A percentile compares a stretch with the other conserved stretches of the same genome.
phyloP scores from a whole-genome alignment of 2,329 filamentous ascomycete genomes.

The Xylariaceae sp. region DNA sequence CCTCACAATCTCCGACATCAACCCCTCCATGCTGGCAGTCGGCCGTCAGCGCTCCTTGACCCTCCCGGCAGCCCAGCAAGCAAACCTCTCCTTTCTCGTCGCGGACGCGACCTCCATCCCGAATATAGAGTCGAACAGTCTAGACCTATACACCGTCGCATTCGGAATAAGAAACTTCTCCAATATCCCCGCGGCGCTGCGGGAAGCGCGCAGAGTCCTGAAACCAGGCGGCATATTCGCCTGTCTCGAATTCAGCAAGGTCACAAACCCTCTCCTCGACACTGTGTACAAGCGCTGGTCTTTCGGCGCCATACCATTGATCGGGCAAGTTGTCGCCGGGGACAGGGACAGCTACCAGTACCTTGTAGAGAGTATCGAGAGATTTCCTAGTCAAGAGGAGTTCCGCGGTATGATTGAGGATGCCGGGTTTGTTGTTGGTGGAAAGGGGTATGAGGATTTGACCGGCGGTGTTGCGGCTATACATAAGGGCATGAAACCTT shows the following conservation, averaged over 20 bases:
- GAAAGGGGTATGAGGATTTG: conserved; percentile 81
- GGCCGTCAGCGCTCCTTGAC: conserved; percentile 71
- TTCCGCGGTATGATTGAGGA: conserved; percentile 79
- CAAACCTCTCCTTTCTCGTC: conserved; percentile 70
- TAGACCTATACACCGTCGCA: conserved; percentile 95
- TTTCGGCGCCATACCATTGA: conserved; percentile 88
- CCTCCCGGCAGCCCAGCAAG: conserved; percentile 52
- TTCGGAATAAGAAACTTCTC: conserved; percentile 98
- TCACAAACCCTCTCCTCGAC: conserved; percentile 66
- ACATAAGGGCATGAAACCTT: conserved; percentile 90
- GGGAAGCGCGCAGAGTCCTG: conserved; percentile 81
- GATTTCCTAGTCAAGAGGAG: conserved; percentile 80
- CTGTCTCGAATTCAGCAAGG: conserved; percentile 90
- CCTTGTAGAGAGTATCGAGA: conserved; percentile 94
- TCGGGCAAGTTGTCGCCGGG: conserved; percentile 90
- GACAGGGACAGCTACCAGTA: conserved; percentile 98
- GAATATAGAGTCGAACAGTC: conserved; percentile 56
- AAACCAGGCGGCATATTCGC: conserved; percentile 95
- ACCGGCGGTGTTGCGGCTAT: conserved; percentile 92
- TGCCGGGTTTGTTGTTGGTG: conserved; percentile 82
- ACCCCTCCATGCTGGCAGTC: conserved; percentile 88
- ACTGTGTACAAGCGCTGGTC: conserved; percentile 92
- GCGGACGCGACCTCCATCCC: conserved; percentile 81
- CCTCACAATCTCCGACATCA: conserved; percentile 94
- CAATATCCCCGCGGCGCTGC: conserved; percentile 77